Evolutionary conservation across 2,329 filamentous ascomycete species (phyloP).

Genomic region (Podosphaera leucotricha): DNA sequence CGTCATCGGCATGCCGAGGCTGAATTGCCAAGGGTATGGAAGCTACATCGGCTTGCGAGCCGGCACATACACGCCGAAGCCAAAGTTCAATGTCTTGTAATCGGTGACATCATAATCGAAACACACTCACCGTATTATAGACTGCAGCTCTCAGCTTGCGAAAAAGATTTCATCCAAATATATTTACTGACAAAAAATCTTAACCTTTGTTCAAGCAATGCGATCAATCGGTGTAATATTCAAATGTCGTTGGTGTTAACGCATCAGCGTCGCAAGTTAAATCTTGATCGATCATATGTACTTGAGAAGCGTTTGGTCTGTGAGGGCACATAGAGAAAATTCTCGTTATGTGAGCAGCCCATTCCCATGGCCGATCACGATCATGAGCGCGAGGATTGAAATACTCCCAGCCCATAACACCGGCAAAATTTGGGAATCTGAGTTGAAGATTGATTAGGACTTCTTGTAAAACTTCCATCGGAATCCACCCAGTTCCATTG

Average conservation of each 20-base stretch:
- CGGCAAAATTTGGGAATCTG: constrained; percentile 49
- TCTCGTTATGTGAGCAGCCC: constrained; percentile 42
- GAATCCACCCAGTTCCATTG: constrained; percentile 47
- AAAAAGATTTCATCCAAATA: no score
- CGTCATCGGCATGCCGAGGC: no score
- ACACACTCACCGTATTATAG: no score
- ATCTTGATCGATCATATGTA: neutral
- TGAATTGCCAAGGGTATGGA: no score
- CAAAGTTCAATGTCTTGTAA: no score
- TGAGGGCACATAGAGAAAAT: neutral
- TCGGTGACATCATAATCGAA: no score
- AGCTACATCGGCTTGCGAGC: no score
- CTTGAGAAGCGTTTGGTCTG: neutral
- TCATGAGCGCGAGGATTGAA: constrained; percentile 58
- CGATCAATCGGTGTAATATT: no score
- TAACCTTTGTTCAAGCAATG: no score
- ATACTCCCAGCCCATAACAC: constrained; percentile 90
- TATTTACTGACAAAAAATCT: no score
- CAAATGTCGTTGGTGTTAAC: neutral
- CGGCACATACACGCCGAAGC: no score
- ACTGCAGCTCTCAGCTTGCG: no score
- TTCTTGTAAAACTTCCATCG: constrained; percentile 29
- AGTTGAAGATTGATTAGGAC: constrained; percentile 33
- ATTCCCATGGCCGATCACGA: constrained; percentile 43
- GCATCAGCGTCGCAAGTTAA: neutral